Conservation (phyloP, 163 green algal species). For the Chlamydomonas reinhardtii region DNA sequence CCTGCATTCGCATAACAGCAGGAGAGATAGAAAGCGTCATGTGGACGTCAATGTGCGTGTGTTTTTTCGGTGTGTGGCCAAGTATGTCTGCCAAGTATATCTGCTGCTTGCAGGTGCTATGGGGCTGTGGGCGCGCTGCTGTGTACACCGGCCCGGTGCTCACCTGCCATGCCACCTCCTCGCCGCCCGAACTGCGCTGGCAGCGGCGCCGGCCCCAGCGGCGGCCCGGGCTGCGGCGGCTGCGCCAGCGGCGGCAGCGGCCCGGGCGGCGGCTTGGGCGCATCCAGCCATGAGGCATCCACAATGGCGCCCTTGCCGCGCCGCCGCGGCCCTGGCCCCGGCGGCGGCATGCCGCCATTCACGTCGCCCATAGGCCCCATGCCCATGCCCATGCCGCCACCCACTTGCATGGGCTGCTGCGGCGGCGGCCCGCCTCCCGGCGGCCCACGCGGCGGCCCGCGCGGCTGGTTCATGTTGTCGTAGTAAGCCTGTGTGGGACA, state of each 20-base stretch:
- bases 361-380: neutral
- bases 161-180: too few relatives aligned
- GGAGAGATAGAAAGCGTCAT: too few relatives aligned
- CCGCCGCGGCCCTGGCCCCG: conserved; percentile 1
- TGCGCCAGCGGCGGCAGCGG: conserved; percentile 7
- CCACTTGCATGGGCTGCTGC: neutral
- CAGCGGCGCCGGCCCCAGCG: neutral
- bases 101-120: too few relatives aligned
- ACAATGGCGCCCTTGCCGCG: conserved; percentile 34
- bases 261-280: conserved; percentile 4
- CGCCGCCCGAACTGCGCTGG: too few relatives aligned
- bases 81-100: too few relatives aligned
- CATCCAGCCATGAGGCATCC: conserved; percentile 44
- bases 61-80: too few relatives aligned
- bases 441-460: too few relatives aligned
- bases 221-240: neutral
- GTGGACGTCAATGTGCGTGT: too few relatives aligned
- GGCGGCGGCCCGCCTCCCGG: neutral
- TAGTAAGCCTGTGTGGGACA: neutral
- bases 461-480: conserved; percentile 1
- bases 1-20: too few relatives aligned
- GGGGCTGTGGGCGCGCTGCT: too few relatives aligned
- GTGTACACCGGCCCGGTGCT: too few relatives aligned
- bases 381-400: too few relatives aligned
- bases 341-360: neutral